Evolutionary conservation across 257 asterid genomes (phyloP).

Genomic region (Solanum virginianum): DNA sequence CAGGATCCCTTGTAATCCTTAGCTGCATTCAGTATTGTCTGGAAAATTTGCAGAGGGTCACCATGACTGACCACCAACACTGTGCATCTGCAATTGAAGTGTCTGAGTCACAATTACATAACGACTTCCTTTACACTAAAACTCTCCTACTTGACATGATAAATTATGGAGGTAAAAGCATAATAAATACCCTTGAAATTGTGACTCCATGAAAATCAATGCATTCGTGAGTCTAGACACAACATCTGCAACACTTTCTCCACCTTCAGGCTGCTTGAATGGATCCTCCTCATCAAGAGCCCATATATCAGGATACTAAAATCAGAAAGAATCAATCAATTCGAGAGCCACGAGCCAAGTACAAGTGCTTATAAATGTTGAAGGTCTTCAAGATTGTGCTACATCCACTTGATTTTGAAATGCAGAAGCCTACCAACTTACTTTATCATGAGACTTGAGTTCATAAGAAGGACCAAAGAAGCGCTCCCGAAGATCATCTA

Average conservation of each 20-base stretch:
- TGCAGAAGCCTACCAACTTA: slow-evolving; percentile 19
- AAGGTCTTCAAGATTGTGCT: not conserved
- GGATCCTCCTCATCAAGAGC: slow-evolving; percentile 84
- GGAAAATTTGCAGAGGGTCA: slow-evolving; percentile 93
- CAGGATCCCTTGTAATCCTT: slow-evolving; percentile 11
- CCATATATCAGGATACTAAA: slow-evolving; percentile 81
- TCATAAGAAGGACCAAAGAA: slow-evolving; percentile 74
- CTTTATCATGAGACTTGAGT: slow-evolving; percentile 81
- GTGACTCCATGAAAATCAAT: slow-evolving; percentile 47
- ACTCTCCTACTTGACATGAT: not conserved
- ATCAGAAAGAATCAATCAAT: not conserved
- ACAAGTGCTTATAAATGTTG: not conserved
- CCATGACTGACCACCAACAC: slow-evolving; percentile 89
- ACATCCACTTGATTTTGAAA: not conserved
- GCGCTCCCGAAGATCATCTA: slow-evolving; percentile 62
- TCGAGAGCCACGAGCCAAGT: not conserved
- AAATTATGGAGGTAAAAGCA: not conserved
- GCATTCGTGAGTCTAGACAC: slow-evolving; percentile 69
- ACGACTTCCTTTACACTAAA: not conserved
- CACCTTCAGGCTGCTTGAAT: slow-evolving; percentile 81
- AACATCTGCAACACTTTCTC: slow-evolving; percentile 97
- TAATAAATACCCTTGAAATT: slow-evolving; percentile 45
- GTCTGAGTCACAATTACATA: not conserved
- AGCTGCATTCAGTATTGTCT: slow-evolving; percentile 52
- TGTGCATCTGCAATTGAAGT: slow-evolving; percentile 36